A percentile compares a stretch with the other conserved stretches of the same genome.
Evolutionary conservation across 192 early-diverging fungal species (phyloP).

Genomic region (Jimgerdemannia lactiflua): DNA sequence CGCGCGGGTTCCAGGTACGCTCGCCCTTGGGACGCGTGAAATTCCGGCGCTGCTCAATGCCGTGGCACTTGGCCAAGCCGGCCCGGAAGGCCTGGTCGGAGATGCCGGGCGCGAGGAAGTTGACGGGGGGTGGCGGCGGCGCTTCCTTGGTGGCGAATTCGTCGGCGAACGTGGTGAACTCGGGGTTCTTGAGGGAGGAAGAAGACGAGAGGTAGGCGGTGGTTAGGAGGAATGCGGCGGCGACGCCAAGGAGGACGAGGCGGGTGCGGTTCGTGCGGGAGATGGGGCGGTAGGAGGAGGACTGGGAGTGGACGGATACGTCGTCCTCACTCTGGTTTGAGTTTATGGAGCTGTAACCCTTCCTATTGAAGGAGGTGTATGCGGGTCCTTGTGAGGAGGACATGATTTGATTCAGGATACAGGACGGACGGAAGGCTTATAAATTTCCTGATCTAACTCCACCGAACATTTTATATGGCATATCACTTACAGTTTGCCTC

Average conservation of each 20-base stretch:
- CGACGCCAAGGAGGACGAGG: slow-evolving; percentile 15
- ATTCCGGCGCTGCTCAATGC: slow-evolving; percentile 14
- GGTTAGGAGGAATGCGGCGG: slow-evolving; percentile 24
- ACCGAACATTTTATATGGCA: too few relatives aligned
- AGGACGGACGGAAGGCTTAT: too few relatives aligned
- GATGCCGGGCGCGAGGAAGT: slow-evolving; percentile 24
- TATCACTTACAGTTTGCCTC: too few relatives aligned
- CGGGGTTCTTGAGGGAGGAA: background rate
- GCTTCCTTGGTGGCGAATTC: slow-evolving; percentile 30
- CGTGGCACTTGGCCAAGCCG: slow-evolving; percentile 28
- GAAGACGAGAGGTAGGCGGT: too few relatives aligned
- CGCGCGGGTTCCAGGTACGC: slow-evolving; percentile 42
- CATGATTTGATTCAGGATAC: too few relatives aligned
- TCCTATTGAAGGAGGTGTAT: too few relatives aligned
- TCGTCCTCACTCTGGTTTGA: too few relatives aligned
- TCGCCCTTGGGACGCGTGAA: background rate
- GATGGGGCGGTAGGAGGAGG: too few relatives aligned
- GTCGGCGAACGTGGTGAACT: slow-evolving; percentile 23
- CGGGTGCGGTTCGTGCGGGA: background rate
- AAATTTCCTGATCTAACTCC: too few relatives aligned
- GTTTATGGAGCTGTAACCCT: too few relatives aligned
- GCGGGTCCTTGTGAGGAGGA: too few relatives aligned
- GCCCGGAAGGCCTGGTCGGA: slow-evolving; percentile 20
- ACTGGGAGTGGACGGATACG: too few relatives aligned
- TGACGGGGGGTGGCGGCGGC: slow-evolving; percentile 21